Conservation (phyloP, 768 basidiomycete species). For the Coprinellus micaceus region DNA sequence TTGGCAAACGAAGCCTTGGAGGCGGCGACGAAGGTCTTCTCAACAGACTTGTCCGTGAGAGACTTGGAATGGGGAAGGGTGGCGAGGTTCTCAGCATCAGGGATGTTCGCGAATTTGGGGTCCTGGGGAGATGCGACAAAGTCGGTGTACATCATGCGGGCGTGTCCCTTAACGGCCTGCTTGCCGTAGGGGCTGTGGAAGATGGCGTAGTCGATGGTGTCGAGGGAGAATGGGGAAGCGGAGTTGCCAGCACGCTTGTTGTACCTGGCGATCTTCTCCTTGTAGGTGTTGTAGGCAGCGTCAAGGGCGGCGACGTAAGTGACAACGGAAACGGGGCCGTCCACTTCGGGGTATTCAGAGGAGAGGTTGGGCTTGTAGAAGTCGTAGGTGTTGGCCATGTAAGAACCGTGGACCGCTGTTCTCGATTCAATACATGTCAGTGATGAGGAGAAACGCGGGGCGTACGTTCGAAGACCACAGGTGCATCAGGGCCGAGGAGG, state of each 20-base stretch:
- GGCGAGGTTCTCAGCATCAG: constrained; percentile 69
- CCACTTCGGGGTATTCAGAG: constrained; percentile 94
- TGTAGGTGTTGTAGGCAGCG: constrained; percentile 79
- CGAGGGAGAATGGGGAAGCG: constrained; percentile 61
- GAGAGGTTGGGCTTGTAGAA: constrained; percentile 98
- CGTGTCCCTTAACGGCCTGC: constrained; percentile 96
- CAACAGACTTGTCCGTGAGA: constrained; percentile 89
- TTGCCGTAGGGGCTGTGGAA: constrained; percentile 99
- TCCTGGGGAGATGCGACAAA: constrained; percentile 75
- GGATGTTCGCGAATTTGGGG: constrained; percentile 65
- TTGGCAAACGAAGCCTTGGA: constrained; percentile 72
- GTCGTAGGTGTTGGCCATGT: constrained; percentile 98
- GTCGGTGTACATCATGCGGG: constrained; percentile 88
- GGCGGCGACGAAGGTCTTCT: constrained; percentile 87
- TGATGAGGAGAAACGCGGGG: constrained; percentile 15
- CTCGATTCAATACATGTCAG: constrained; percentile 1
- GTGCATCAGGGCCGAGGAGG: constrained; percentile 94
- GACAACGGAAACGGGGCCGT: constrained; percentile 93
- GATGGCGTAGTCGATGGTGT: constrained; percentile 85
- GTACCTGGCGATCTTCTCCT: constrained; percentile 71
- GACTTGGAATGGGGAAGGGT: constrained; percentile 65
- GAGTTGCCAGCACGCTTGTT: constrained; percentile 48
- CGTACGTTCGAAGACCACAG: constrained; percentile 92
- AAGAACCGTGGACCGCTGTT: constrained; percentile 89
- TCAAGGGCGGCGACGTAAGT: constrained; percentile 95